Base-by-base conservation (phyloP, 371 early-diverging fungal species). In the Saksenaea oblongispora region DNA sequence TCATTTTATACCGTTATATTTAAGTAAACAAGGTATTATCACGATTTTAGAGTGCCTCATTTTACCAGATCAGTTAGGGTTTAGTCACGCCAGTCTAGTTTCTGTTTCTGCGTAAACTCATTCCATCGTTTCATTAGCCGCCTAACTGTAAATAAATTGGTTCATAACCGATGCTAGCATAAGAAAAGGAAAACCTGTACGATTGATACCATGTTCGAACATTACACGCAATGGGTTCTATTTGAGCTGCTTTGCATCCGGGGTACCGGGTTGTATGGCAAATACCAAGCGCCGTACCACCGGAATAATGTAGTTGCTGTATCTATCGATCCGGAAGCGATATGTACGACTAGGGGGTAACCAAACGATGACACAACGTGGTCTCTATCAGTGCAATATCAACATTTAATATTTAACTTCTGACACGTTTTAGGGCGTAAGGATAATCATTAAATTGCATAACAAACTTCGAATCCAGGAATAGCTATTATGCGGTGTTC, bases 31-130 rank as follows among this genome's bases (percentile, higher is more conserved):
- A 54, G 10, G 66, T 76, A 7, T 88, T 91, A 86, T 88, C 89
- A 8, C 60, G 65, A 36, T 90, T 93, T 73, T 91, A 89, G 89
- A 71, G 81, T 11, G 47, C 71, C 3, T 90, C 89, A 89, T 82
- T 93, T 78, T 91, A 89, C 67, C 85, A 82, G 79, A 26, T 65
- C 28, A 61, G 56, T 54, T 58, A 44, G 34, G 37, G 22, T 24
- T 56, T 28, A 13, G 13, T 53, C 15, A 24, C 13, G 5, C n/a
- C n/a, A n/a, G n/a, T n/a, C n/a, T n/a, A n/a, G n/a, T n/a, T n/a
- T 31, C n/a, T 47, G 0, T 31, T 8, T n/a, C 7, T 41, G 18
- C 15, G 56, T 87, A 35, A 82, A 85, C 63, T 89, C 90, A 1
- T 86, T 84, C 76, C 83, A 83, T 54, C 63, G n/a, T n/a, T 78